These are phyloP conservation scores for Pseudocercospora fijiensis DNA, from an alignment of 2,329 filamentous ascomycete genomes.

Conservation along the genomic window DNA sequence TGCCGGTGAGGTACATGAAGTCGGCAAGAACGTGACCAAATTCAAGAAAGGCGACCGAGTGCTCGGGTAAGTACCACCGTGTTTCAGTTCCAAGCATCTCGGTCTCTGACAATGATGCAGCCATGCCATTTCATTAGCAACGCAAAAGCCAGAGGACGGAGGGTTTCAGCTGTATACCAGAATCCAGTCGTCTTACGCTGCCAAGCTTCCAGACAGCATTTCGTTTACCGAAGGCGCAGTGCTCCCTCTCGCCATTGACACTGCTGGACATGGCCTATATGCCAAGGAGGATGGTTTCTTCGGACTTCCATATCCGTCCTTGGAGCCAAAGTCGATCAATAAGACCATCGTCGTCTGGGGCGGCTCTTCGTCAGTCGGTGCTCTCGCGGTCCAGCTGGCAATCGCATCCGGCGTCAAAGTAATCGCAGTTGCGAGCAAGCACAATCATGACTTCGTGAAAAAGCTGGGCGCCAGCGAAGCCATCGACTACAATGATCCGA, in stretches of 20 bases:
- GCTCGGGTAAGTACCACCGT: conserved; percentile 28
- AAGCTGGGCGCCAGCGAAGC: conserved; percentile 34
- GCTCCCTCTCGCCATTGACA: conserved; percentile 48
- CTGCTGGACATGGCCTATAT: conserved; percentile 47
- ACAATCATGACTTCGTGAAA: conserved; percentile 38
- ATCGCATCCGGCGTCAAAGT: conserved; percentile 39
- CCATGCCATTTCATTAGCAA: conserved; percentile 29
- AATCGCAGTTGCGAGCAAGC: conserved; percentile 35
- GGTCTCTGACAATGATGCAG: conserved; percentile 12
- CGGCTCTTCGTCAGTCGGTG: conserved; percentile 40
- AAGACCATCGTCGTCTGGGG: conserved; percentile 45
- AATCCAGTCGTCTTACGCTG: conserved; percentile 34
- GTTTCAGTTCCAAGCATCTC: neutral
- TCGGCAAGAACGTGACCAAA: conserved; percentile 36
- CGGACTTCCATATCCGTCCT: conserved; percentile 41
- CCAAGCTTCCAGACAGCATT: conserved; percentile 42
- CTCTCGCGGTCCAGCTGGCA: conserved; percentile 39
- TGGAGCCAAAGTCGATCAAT: conserved; percentile 34
- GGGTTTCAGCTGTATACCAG: conserved; percentile 41
- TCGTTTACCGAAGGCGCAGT: conserved; percentile 44
- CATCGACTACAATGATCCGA: conserved; percentile 38
- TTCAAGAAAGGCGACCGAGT: conserved; percentile 42
- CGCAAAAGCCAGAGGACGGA: conserved; percentile 28
- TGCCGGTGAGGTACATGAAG: conserved; percentile 41
- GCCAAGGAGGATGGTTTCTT: conserved; percentile 38